These are phyloP conservation scores for Pseudocercospora macadamiae DNA, from an alignment of 2,329 filamentous ascomycete species.

Conservation along the genomic window DNA sequence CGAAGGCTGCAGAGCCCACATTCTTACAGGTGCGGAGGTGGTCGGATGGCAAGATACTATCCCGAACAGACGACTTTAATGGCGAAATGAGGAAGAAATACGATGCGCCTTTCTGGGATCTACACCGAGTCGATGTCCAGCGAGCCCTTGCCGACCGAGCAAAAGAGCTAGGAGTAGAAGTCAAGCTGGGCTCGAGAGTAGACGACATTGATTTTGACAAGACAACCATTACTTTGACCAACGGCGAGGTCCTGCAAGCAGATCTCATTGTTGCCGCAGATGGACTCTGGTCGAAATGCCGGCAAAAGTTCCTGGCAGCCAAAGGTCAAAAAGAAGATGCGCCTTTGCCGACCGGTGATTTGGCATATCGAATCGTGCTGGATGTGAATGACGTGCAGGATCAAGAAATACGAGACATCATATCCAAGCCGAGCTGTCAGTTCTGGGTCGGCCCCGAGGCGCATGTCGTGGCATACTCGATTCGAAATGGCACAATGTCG, in stretches of 20 bases:
- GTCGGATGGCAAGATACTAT: conserved; percentile 51
- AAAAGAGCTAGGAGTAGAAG: conserved; percentile 55
- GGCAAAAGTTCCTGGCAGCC: conserved; percentile 52
- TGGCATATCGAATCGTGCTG: conserved; percentile 67
- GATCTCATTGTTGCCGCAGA: conserved; percentile 67
- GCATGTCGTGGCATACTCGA: conserved; percentile 65
- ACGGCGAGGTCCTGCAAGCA: conserved; percentile 47
- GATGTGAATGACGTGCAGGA: conserved; percentile 56
- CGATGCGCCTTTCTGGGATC: conserved; percentile 59
- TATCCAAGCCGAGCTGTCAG: conserved; percentile 56
- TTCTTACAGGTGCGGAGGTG: conserved; percentile 58
- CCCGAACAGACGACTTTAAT: conserved; percentile 56
- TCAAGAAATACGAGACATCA: conserved; percentile 54
- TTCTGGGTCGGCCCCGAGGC: conserved; percentile 67
- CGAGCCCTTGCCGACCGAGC: conserved; percentile 56
- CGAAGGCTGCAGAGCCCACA: conserved; percentile 48
- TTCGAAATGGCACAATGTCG: conserved; percentile 62
- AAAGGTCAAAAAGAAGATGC: conserved; percentile 43
- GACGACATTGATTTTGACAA: conserved; percentile 52
- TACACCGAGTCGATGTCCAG: conserved; percentile 67
- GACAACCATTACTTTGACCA: conserved; percentile 45
- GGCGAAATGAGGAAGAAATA: conserved; percentile 59
- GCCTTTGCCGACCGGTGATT: conserved; percentile 63
- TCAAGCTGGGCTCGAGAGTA: conserved; percentile 56
- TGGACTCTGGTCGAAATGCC: conserved; percentile 64